These are phyloP conservation scores for Castanea crenata DNA, from an alignment of 306 rosid genomes.

Conservation along the genomic window DNA sequence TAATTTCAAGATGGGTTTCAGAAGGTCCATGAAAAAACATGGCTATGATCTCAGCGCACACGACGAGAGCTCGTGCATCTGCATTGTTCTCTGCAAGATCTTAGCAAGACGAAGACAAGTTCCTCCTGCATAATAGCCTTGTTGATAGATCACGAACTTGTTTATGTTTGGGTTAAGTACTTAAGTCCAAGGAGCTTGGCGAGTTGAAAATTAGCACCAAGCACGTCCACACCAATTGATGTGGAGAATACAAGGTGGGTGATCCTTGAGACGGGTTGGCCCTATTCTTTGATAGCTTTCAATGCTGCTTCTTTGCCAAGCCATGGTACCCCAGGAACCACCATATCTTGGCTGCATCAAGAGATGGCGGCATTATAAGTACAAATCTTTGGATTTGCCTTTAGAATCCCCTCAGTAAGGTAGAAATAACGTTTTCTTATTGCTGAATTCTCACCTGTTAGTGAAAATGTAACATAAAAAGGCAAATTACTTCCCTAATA, in stretches of 20 bases:
- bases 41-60: constrained; percentile 54
- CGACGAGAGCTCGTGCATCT: constrained; percentile 45
- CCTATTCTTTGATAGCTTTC: constrained; percentile 65
- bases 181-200: constrained; percentile 55
- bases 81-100: constrained; percentile 58
- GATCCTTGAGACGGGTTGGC: constrained; percentile 58
- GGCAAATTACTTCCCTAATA: too few species aligned
- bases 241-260: constrained; percentile 51
- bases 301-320: constrained; percentile 50
- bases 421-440: constrained; percentile 55
- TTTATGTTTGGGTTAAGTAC: constrained; percentile 55
- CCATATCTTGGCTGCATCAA: constrained; percentile 54
- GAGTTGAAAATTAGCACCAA: constrained; percentile 56
- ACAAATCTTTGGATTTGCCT: constrained; percentile 46
- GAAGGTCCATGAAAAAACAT: constrained; percentile 36
- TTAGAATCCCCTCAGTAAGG: constrained; percentile 40
- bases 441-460: too few species aligned
- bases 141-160: constrained; percentile 61
- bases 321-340: constrained; percentile 56
- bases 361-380: constrained; percentile 59
- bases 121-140: constrained; percentile 63
- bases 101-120: constrained; percentile 59
- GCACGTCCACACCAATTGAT: constrained; percentile 51
- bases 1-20: too few species aligned
- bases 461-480: too few species aligned